A percentile compares a stretch with the other conserved stretches of the same genome.
These are phyloP conservation scores for Choiromyces venosus DNA, from an alignment of 495 filamentous ascomycete species.

Conservation along the genomic window DNA sequence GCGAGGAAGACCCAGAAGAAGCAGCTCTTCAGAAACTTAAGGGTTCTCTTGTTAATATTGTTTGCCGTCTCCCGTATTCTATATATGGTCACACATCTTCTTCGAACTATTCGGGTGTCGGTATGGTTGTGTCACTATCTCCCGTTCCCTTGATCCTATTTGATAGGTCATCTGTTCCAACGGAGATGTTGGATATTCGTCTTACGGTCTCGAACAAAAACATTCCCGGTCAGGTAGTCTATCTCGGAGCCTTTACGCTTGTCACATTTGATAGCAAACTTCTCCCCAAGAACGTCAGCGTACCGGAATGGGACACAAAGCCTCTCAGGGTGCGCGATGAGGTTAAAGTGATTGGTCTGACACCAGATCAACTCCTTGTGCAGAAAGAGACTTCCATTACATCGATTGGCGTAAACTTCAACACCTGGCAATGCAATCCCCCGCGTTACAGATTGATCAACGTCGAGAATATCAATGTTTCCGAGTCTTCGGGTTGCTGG, in stretches of 20 bases:
- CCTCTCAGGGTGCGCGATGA: conserved; percentile 43
- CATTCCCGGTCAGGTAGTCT: conserved; percentile 40
- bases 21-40: conserved; percentile 38
- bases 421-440: conserved; percentile 43
- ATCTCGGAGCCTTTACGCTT: conserved; percentile 39
- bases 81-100: conserved; percentile 41
- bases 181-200: conserved; percentile 43
- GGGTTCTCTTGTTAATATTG: conserved; percentile 38
- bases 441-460: conserved; percentile 41
- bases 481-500: conserved; percentile 40
- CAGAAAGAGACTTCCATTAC: conserved; percentile 41
- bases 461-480: conserved; percentile 41
- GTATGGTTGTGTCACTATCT: conserved; percentile 39
- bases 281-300: conserved; percentile 36
- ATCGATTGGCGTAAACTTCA: conserved; percentile 42
- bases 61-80: conserved; percentile 42
- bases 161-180: conserved; percentile 39
- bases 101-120: conserved; percentile 41
- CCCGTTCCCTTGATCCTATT: conserved; percentile 41
- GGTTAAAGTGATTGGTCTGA: conserved; percentile 38
- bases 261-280: conserved; percentile 38
- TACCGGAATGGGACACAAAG: conserved; percentile 40
- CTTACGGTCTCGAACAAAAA: conserved; percentile 41
- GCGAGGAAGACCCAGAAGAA: conserved; percentile 39
- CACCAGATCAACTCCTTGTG: conserved; percentile 37